Base-by-base conservation (phyloP, 345 rosid species). In the Salix koriyanagi region DNA sequence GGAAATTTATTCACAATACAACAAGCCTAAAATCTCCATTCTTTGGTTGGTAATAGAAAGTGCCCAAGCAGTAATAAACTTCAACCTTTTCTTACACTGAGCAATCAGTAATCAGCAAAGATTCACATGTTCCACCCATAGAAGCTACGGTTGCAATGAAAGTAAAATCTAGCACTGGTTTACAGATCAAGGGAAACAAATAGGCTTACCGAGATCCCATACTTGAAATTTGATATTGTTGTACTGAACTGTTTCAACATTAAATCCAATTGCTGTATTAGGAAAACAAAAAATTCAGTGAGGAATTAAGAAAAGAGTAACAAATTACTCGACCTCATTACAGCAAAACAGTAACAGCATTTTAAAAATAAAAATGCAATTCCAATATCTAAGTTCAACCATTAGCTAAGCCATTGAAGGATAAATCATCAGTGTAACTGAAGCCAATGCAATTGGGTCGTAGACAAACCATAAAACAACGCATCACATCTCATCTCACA, bases 211-310 rank as follows among this genome's bases (percentile, higher is more conserved):
- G 14, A 81, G 72, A 81, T 81, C 84, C 84, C 84, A 82, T 32
- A 95, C 99, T 83, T 95, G 99, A 72, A 95, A 95, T 80, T 91
- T 95, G 84, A 95, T 95, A 76, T 93, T 95, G 75, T 95, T 93
- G 84, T 93, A 91, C 86, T 91, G 93, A 30, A 96, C 92, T 5
- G 98, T 96, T 87, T 96, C 98, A 14, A 96, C 99, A 82, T 96
- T 95, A 72, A 95, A 95, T 69, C 99, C 99, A 84, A 95, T 95
- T 64, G 99, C 99, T 95, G 65, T 89, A 82, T 6, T 87, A 90
- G 91, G 90, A 68, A 79, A 76, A 25, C 10, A 52, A 61, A 44
- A 11, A 8, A n/a, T 65, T 64, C 77, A 60, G 41, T 74, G 37
- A 76, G 7, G 5, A 77, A 21, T 48, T 54, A 79, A 25, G 56